Conservation (phyloP, 1,284 basidiomycete species). For the Ceratobasidium sp. region DNA sequence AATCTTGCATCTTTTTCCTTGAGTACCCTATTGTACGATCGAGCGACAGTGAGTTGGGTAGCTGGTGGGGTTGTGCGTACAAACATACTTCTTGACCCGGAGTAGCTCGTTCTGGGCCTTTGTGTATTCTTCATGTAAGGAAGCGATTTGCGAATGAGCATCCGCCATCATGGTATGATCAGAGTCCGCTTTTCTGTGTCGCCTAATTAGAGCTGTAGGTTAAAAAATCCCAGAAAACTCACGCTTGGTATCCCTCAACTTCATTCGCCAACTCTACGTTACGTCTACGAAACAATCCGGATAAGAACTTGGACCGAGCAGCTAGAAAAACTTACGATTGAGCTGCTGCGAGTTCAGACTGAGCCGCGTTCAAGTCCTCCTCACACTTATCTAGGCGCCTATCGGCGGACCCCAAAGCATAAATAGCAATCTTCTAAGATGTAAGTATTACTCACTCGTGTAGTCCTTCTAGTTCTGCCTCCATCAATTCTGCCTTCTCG, state of each 20-base stretch:
- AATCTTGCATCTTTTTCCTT: background rate
- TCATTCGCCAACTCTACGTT: conserved; percentile 25
- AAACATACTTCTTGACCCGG: conserved; percentile 12
- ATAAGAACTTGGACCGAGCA: background rate
- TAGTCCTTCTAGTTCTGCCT: conserved; percentile 39
- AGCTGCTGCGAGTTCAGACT: conserved; percentile 2
- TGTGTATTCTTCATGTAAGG: conserved; percentile 7
- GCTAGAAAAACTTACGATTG: conserved; percentile 17
- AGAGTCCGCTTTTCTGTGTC: background rate
- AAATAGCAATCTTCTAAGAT: background rate
- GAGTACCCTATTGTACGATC: background rate
- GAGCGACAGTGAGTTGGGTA: background rate
- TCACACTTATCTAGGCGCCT: conserved; percentile 43
- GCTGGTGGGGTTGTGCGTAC: background rate
- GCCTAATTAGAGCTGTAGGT: background rate
- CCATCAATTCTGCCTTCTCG: conserved; percentile 40
- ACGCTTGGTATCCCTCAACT: conserved; percentile 1
- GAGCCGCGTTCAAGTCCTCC: conserved; percentile 27
- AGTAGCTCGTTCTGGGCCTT: background rate
- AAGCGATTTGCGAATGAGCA: background rate
- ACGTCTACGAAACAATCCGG: conserved; percentile 4
- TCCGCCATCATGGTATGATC: background rate
- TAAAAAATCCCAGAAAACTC: background rate
- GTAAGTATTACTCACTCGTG: conserved; percentile 17
- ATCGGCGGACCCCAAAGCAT: background rate